Evolutionary conservation across 768 basidiomycete genomes (phyloP).

Genomic region (Mycena crocata): DNA sequence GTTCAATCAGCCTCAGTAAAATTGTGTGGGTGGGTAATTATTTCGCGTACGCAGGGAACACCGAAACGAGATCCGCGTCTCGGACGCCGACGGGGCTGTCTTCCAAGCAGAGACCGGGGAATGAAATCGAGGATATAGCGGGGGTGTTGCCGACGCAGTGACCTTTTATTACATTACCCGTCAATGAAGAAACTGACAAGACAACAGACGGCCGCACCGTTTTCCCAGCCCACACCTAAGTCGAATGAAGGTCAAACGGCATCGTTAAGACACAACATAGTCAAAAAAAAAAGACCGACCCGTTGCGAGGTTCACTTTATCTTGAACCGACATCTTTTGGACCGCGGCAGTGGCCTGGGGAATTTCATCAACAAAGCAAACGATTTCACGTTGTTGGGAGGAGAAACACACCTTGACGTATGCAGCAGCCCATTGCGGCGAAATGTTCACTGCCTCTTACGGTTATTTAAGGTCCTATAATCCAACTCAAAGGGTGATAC

Average conservation of each 20-base stretch:
- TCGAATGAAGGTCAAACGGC: slow-evolving; percentile 16
- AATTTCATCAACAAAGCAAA: background rate
- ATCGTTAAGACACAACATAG: no score
- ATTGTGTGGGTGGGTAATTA: background rate
- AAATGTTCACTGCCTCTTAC: slow-evolving; percentile 48
- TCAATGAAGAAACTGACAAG: background rate
- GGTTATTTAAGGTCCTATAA: background rate
- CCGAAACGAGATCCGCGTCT: slow-evolving; percentile 58
- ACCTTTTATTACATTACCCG: slow-evolving; percentile 35
- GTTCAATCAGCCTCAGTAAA: background rate
- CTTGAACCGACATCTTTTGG: slow-evolving; percentile 61
- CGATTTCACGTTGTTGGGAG: background rate
- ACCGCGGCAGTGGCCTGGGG: slow-evolving; percentile 61
- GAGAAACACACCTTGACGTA: slow-evolving; percentile 57
- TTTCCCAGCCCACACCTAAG: slow-evolving; percentile 56
- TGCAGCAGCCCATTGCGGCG: slow-evolving; percentile 66
- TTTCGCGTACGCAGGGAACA: slow-evolving; percentile 58
- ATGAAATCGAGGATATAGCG: slow-evolving; percentile 57
- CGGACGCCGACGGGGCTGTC: slow-evolving; percentile 66
- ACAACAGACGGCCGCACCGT: slow-evolving; percentile 40
- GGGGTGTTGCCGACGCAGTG: slow-evolving; percentile 65
- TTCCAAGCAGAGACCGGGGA: slow-evolving; percentile 64
- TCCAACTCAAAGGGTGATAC: slow-evolving; percentile 17
- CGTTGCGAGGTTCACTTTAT: slow-evolving; percentile 69
- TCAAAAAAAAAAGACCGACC: slow-evolving; percentile 47